Evolutionary conservation across 108 stramenopile species (phyloP), one percentile per base, ranked within the genome.

Genomic region (Parietichytrium sp.): DNA sequence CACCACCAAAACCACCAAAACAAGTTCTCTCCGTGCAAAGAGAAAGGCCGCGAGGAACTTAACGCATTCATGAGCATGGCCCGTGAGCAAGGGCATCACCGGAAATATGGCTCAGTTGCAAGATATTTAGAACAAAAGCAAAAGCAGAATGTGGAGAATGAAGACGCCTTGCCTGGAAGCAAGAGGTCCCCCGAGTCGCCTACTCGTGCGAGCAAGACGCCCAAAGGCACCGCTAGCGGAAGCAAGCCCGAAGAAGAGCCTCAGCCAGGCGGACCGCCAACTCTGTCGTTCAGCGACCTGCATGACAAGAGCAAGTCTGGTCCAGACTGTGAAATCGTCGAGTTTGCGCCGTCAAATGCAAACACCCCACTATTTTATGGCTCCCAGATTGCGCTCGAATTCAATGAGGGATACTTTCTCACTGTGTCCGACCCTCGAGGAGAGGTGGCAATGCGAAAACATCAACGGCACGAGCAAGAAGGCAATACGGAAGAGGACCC

Each of bases 371-470:
- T 72, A 33, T 72, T 72, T 42, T 72, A 72, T 72, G 61, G 61
- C 61, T 72, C 61, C 6, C 61, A 72, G 45, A 20, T 72, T 38
- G 61, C 61, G 38, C 18, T 72, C 42, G 61, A 72, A 45, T 33
- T 42, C 0, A 36, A 38, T 27, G 61, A 72, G 10, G 61, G 61
- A 31, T 72, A 33, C 33, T 72, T 72, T 20, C 42, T 72, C 38
- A 72, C 61, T 31, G 61, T 42, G 6, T 25, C 15, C 20, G 61
- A 42, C 61, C 61, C 61, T 6, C 36, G 45, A 72, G 61, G 61
- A 6, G 61, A 72, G 61, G 3, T 72, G 10, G 20, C 38, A 6
- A 45, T 33, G 61, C 36, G 36, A 42, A 42, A 33, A 6, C 61
- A 72, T 25, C 61, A 33, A 0, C 36, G 45, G 3, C 36, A 42